Base-by-base conservation (phyloP, 305 asterid genomes). In the Fraxinus velutina region DNA sequence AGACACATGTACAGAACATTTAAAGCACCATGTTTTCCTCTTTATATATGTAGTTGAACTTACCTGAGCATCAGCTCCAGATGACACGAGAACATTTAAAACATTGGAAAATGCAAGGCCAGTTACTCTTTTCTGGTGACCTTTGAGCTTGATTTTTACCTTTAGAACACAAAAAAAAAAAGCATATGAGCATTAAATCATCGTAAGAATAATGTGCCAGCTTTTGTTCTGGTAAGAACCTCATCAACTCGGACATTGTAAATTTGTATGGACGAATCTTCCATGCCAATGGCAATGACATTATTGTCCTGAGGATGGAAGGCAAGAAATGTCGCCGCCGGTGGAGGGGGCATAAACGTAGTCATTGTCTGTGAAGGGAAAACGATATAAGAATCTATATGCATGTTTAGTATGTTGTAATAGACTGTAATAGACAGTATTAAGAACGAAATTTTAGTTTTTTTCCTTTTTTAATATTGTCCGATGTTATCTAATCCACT, bases 21-120 rank as follows among this genome's bases (percentile, higher is more conserved):
- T 55, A 1, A 55, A 55, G 22, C 66, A 17, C 4, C 29, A 19
- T 57, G 12, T 19, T 19, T 57, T 57, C 29, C 29, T 5, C 12
- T 19, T 22, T 9, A 22, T 62, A 2, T 22, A 6, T 0, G 32
- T 62, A 12, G 6, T 12, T n/a, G 32, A 39, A 76, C 81, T 17
- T 81, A 92, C 97, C 97, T 93, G 97, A 82, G 89, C 90, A 88
- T 93, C 97, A 82, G 94, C 93, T 55, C 97, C 93, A 4, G 95
- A 85, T 62, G 97, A 92, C 75, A 93, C 94, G 50, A 92, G 90
- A 73, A 90, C 78, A 81, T 85, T 84, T 66, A 90, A 85, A 75
- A 75, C 88, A 50, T 77, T 88, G 42, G 96, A 93, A 84, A 93
- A 93, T 24, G 97, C 92, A 62, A 93, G 91, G 27, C 97, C 97